Evolutionary conservation across 2,329 filamentous ascomycete species (phyloP).

Genomic region (Calonectria hongkongensis): DNA sequence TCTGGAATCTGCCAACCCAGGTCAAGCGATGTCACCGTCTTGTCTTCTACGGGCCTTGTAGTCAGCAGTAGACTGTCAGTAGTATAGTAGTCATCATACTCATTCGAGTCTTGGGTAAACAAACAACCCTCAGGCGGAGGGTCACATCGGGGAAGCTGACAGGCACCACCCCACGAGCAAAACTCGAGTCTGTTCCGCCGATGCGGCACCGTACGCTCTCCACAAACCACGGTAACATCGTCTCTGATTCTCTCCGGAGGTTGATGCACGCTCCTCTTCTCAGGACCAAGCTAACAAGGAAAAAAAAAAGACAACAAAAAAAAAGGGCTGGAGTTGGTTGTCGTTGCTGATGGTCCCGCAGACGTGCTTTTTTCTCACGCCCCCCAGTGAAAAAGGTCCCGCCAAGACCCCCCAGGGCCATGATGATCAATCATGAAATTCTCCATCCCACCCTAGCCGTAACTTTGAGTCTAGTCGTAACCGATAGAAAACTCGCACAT

Average conservation of each 20-base stretch:
- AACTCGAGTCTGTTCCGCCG: conserved; percentile 16
- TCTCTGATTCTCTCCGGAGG: not conserved
- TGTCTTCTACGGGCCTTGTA: not conserved
- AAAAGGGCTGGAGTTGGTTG: conserved; percentile 16
- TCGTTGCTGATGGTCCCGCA: not conserved
- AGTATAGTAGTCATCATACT: not conserved
- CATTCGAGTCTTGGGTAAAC: conserved; percentile 9
- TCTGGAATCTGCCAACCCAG: conserved; percentile 26
- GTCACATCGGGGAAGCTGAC: not conserved
- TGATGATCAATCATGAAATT: conserved; percentile 5
- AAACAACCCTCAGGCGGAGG: not conserved
- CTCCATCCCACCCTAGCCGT: not conserved
- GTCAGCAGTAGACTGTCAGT: conserved; percentile 18
- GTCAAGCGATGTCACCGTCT: conserved; percentile 27
- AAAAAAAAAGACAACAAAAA: not conserved
- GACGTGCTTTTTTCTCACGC: conserved; percentile 4
- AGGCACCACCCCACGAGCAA: not conserved
- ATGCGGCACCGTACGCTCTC: conserved; percentile 24
- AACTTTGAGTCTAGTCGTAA: not conserved
- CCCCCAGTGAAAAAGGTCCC: not conserved
- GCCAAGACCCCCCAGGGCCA: not conserved
- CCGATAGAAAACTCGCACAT: not conserved
- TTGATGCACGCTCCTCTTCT: not conserved
- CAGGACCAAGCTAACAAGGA: not conserved
- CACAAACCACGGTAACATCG: conserved; percentile 12